Evolutionary conservation across 371 early-diverging fungal species (phyloP), one percentile per base, ranked within the genome.

Genomic region (Quaeritorhiza haematococci): DNA sequence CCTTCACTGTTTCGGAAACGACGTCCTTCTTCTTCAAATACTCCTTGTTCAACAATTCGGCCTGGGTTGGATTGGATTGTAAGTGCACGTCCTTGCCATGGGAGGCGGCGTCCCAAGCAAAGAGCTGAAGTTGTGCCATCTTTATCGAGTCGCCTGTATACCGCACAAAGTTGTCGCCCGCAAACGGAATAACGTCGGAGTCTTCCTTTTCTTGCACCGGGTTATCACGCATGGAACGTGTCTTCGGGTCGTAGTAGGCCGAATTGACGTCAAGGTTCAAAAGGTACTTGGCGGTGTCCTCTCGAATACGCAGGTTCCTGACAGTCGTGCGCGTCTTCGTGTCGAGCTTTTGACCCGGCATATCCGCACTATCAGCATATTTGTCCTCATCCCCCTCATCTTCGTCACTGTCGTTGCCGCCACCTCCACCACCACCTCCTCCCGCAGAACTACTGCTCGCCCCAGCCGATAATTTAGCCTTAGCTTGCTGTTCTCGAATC

Each of bases 261-360:
- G 93, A 91, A 58, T 94, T 84, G n/a, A 86, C 82, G 64, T 94
- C 93, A 59, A 97, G 70, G 72, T 97, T 96, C 51, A 87, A 79
- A 50, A 98, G 77, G 67, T 98, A 98, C 73, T 98, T 98, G 42
- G 98, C 95, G 7, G 94, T 95, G 74, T 98, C 98, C 79, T 98
- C 98, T 69, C 98, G 92, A 70, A 98, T 96, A 74, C 96, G 88
- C 61, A 98, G 77, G 58, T 96, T 98, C 55, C 97, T 84, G 49
- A 96, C 93, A 0, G 98, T 96, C 0, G 90, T 92, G 55, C 93
- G 82, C 5, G 92, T 87, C 70, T 96, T 94, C 44, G 88, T 81
- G 66, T 94, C 93, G 19, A 91, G 79, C 54, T 90, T 90, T 59
- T 93, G 93, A 32, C 93, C 94, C 23, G 89, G 86, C 84, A 91